Conservation (phyloP, 2,329 filamentous ascomycete genomes). For the Aspergillus uvarum region DNA sequence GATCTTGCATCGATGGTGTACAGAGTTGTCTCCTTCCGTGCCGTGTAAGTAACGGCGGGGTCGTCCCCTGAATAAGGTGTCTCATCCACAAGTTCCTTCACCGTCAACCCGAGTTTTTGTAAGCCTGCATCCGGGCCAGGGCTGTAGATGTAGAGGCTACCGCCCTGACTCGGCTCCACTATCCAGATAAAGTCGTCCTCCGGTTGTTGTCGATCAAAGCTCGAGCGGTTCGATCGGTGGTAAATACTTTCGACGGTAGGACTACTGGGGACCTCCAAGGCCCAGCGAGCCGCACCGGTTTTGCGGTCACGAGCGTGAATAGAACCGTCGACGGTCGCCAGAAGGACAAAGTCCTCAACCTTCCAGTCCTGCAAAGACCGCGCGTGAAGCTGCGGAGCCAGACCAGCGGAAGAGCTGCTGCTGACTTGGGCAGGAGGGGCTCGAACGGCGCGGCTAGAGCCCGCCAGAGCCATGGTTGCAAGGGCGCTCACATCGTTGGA, state of each 20-base stretch:
- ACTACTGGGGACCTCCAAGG: conserved; percentile 71
- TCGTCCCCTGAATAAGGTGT: conserved; percentile 74
- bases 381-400: conserved; percentile 85
- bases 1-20: conserved; percentile 86
- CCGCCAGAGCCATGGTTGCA: conserved; percentile 95
- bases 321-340: conserved; percentile 99
- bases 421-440: conserved; percentile 78
- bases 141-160: conserved; percentile 81
- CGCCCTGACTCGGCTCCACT: conserved; percentile 85
- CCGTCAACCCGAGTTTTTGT: conserved; percentile 50
- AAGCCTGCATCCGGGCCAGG: conserved; percentile 57
- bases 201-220: conserved; percentile 54
- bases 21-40: conserved; percentile 85
- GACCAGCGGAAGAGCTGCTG: conserved; percentile 62
- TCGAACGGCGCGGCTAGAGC: conserved; percentile 74
- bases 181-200: conserved; percentile 93
- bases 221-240: conserved; percentile 68
- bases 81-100: conserved; percentile 81
- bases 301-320: conserved; percentile 87
- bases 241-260: conserved; percentile 91
- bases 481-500: conserved; percentile 83
- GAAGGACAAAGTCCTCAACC: conserved; percentile 99
- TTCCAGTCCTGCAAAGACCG: conserved; percentile 98
- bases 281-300: conserved; percentile 82
- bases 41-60: conserved; percentile 81